Percentiles rank a stretch among this genome's conserved stretches.
Evolutionary conservation across 1,139 yeast species (phyloP).

Genomic region (Geotrichum aggregatum): DNA sequence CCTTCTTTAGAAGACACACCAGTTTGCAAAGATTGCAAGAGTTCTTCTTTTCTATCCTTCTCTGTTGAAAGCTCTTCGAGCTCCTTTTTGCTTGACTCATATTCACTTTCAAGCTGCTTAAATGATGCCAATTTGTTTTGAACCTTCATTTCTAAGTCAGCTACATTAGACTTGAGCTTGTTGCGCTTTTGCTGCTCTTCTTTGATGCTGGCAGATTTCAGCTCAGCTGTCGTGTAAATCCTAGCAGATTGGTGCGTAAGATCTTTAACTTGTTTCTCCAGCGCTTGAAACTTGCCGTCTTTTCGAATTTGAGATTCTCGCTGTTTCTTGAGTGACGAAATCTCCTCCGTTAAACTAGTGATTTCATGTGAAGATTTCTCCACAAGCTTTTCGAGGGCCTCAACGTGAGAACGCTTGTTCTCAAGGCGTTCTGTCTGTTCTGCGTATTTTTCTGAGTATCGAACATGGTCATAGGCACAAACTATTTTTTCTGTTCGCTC

Average conservation of each 20-base stretch:
- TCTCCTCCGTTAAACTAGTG: constrained; percentile 55
- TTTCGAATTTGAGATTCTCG: constrained; percentile 59
- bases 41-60: constrained; percentile 67
- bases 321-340: constrained; percentile 51
- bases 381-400: constrained; percentile 40
- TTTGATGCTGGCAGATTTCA: constrained; percentile 31
- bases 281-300: constrained; percentile 60
- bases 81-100: constrained; percentile 44
- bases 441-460: constrained; percentile 38
- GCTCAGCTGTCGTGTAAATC: constrained; percentile 56
- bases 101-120: constrained; percentile 41
- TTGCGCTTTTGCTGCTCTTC: constrained; percentile 25
- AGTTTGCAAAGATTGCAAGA: constrained; percentile 76
- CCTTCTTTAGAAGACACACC: constrained; percentile 86
- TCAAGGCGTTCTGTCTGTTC: constrained; percentile 34
- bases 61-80: constrained; percentile 48
- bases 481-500: constrained; percentile 72
- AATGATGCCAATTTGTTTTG: constrained; percentile 30
- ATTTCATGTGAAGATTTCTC: constrained; percentile 55
- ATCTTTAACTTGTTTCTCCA: constrained; percentile 58
- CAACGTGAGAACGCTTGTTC: constrained; percentile 41
- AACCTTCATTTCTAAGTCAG: constrained; percentile 24
- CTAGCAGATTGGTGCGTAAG: constrained; percentile 66
- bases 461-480: constrained; percentile 68
- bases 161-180: constrained; percentile 30